phyloP scores from a whole-genome alignment of 2,329 filamentous ascomycete genomes.

The Microascus cirrosus region DNA sequence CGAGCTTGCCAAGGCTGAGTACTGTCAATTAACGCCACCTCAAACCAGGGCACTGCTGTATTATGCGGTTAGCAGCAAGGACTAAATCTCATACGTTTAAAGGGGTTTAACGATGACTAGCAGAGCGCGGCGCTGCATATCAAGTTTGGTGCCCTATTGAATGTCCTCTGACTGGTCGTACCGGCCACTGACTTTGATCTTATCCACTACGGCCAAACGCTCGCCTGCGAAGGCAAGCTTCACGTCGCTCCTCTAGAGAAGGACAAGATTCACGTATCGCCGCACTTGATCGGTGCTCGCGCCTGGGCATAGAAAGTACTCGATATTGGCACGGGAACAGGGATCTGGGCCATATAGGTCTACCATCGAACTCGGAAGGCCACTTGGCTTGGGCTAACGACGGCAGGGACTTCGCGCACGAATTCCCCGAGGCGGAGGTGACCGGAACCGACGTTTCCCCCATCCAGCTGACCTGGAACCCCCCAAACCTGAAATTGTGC shows the following conservation, averaged over 20 bases:
- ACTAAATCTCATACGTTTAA: background rate
- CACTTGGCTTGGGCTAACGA: background rate
- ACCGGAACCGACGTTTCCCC: constrained; percentile 45
- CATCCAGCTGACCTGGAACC: constrained; percentile 42
- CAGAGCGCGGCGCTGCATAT: constrained; percentile 10
- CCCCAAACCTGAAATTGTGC: constrained; percentile 20
- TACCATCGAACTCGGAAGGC: background rate
- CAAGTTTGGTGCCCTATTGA: background rate
- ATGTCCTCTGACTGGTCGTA: background rate
- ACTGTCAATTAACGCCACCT: constrained; percentile 10
- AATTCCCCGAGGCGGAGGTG: constrained; percentile 24
- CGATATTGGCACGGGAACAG: constrained; percentile 44
- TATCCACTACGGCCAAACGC: constrained; percentile 12
- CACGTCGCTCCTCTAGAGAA: constrained; percentile 13
- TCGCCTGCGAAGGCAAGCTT: constrained; percentile 11
- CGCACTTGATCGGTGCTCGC: too few species aligned
- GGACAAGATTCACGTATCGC: constrained; percentile 2
- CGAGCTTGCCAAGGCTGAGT: constrained; percentile 13
- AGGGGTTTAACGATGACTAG: constrained; percentile 14
- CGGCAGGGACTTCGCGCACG: constrained; percentile 32
- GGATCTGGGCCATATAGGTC: constrained; percentile 39
- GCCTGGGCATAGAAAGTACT: constrained; percentile 16
- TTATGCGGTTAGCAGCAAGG: too few species aligned
- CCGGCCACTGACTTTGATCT: too few species aligned
- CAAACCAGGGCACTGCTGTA: too few species aligned